Base-by-base conservation (phyloP, 108 stramenopile species). In the Nitzschia palea region DNA sequence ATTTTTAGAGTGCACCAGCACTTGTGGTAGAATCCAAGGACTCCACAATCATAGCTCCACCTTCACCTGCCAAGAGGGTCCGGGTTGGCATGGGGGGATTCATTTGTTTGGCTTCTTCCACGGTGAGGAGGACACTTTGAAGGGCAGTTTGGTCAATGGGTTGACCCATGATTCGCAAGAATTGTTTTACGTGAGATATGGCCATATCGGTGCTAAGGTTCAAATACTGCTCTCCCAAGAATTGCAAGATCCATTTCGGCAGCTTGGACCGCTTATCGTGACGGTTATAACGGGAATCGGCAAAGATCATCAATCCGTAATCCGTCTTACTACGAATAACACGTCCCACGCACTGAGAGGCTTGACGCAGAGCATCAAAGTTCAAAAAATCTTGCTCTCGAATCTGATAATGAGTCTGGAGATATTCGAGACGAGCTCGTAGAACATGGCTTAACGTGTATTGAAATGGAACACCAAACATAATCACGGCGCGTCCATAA, bases 381-480 rank as follows among this genome's bases (percentile, higher is more conserved):
- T 97, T 98, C 23, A 99, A 73, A 80, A 98, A 99, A 63, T 99
- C 98, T 29, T 88, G 88, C 64, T 97, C 96, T 47, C 95, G 87
- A 65, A 97, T 97, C 74, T 96, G 89, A 62, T 90, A 90, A 63
- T 94, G 86, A 0, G 93, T 94, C 60, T 90, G 95, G 48, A 99
- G 78, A 77, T 91, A 98, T 68, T 97, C 97, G 26, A 99, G 82
- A 6, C 99, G 78, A 12, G 98, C 97, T 42, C 96, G 74, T 26
- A 99, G 73, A 23, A 96, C 92, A 65, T 97, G 99, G 12, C 89
- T 91, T 28, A 96, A 68, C 0, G 99, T 99, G 78, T 99, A 99
- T 80, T 99, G 98, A 78, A 97, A 99, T 12, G 99, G 99, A 22
- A 99, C 95, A 10, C 99, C 99, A 70, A 99, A 95, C 88, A 98